phyloP scores from a whole-genome alignment of 2,329 filamentous ascomycete genomes.

The Aureobasidium sp. region DNA sequence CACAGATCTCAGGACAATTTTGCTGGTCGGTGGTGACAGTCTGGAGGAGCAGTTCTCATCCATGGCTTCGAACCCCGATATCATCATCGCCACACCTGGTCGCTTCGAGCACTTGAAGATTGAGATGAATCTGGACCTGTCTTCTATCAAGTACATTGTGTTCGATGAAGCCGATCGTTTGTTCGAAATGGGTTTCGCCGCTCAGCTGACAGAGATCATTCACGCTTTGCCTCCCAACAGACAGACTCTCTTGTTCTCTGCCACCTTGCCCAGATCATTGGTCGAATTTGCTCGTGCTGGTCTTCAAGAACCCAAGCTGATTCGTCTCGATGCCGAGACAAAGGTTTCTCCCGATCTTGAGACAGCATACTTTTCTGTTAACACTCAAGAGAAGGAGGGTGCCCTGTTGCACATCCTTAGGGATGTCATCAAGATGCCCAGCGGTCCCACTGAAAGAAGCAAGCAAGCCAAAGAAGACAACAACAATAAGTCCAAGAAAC shows the following conservation, averaged over 20 bases:
- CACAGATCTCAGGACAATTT: constrained; percentile 82
- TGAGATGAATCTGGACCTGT: constrained; percentile 89
- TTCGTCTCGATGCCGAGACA: constrained; percentile 86
- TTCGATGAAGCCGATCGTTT: constrained; percentile 96
- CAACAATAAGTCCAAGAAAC: constrained; percentile 55
- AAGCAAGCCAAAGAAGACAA: constrained; percentile 40
- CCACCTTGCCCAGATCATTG: constrained; percentile 84
- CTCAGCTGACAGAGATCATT: constrained; percentile 87
- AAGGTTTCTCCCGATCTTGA: constrained; percentile 96
- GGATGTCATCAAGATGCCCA: constrained; percentile 87
- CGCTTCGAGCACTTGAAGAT: constrained; percentile 95
- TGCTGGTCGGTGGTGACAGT: constrained; percentile 91
- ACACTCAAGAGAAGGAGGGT: constrained; percentile 88
- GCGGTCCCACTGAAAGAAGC: constrained; percentile 52
- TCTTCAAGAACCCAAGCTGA: constrained; percentile 81
- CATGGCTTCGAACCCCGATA: constrained; percentile 93
- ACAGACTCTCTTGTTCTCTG: constrained; percentile 91
- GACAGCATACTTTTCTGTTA: constrained; percentile 89
- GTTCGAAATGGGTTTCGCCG: constrained; percentile 97
- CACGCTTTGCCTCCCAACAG: constrained; percentile 75
- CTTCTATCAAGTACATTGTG: constrained; percentile 85
- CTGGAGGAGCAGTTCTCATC: constrained; percentile 89
- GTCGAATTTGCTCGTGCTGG: constrained; percentile 95
- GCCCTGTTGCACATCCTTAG: constrained; percentile 82
- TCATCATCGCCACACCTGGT: constrained; percentile 82